phyloP scores from a whole-genome alignment of 2,329 filamentous ascomycete species.

The Canariomyces notabilis region DNA sequence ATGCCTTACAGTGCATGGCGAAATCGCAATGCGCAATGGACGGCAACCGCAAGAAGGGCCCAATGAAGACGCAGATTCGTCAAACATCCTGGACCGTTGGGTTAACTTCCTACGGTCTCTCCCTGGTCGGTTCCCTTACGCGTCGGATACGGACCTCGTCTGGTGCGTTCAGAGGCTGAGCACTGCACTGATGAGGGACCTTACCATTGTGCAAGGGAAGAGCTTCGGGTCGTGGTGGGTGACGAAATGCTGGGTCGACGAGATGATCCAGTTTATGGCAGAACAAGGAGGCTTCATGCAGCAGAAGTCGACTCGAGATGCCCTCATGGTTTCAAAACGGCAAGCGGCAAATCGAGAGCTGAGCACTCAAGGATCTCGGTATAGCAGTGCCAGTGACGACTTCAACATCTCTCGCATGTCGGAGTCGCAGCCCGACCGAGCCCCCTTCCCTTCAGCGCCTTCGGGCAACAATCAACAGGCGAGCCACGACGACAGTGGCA shows the following conservation, averaged over 20 bases:
- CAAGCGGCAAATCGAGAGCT: conserved; percentile 34
- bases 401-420: conserved; percentile 40
- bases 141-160: conserved; percentile 66
- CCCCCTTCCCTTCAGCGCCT: conserved; percentile 45
- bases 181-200: conserved; percentile 72
- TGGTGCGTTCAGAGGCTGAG: conserved; percentile 72
- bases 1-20: conserved; percentile 55
- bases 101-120: conserved; percentile 66
- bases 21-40: conserved; percentile 46
- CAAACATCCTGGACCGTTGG: conserved; percentile 74
- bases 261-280: conserved; percentile 86
- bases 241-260: conserved; percentile 90
- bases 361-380: conserved; percentile 35
- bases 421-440: conserved; percentile 45
- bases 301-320: conserved; percentile 40
- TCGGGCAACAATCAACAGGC: conserved; percentile 35
- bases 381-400: conserved; percentile 43
- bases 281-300: conserved; percentile 86
- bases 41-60: conserved; percentile 37
- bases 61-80: conserved; percentile 39
- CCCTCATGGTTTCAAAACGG: conserved; percentile 30
- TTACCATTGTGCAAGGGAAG: conserved; percentile 71
- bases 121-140: conserved; percentile 67
- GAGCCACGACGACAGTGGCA: conserved; percentile 67
- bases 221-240: conserved; percentile 94